These are phyloP conservation scores for Rosa hybrid DNA, from an alignment of 331 rosid genomes.

Conservation along the genomic window DNA sequence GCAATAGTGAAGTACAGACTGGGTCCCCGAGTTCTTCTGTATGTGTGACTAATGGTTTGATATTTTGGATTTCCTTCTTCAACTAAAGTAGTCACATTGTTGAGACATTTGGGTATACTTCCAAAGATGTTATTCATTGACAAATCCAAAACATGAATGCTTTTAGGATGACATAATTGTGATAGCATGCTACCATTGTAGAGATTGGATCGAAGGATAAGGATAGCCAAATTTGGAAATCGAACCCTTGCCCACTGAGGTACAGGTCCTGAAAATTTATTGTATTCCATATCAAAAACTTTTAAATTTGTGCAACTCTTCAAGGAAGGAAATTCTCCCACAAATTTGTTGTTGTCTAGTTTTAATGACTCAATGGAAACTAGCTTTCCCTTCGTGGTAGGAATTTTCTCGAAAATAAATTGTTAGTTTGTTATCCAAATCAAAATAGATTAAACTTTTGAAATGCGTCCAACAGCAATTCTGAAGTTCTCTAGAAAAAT, in stretches of 20 bases:
- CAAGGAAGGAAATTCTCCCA: not conserved
- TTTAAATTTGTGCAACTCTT: not conserved
- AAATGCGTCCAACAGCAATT: constrained; percentile 27
- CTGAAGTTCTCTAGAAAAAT: constrained; percentile 17
- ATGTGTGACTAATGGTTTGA: rapidly evolving
- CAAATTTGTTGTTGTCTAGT: not conserved
- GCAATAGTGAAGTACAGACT: too few species aligned
- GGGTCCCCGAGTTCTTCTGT: too few species aligned
- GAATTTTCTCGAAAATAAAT: constrained; percentile 24
- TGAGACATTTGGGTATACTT: not conserved
- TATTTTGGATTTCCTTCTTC: rapidly evolving
- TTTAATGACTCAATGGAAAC: not conserved
- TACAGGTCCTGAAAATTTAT: too few species aligned
- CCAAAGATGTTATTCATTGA: constrained; percentile 3
- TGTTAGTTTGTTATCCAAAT: not conserved
- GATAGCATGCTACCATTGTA: not conserved
- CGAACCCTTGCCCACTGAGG: not conserved
- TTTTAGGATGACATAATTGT: not conserved
- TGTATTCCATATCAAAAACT: not conserved
- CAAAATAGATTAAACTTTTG: not conserved
- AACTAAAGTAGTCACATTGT: not conserved
- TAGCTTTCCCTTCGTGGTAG: constrained; percentile 10
- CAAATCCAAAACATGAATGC: not conserved
- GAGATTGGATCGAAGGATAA: not conserved
- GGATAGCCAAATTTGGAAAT: not conserved